Conservation (phyloP, 2,329 filamentous ascomycete species). For the Remersonia thermophila region DNA sequence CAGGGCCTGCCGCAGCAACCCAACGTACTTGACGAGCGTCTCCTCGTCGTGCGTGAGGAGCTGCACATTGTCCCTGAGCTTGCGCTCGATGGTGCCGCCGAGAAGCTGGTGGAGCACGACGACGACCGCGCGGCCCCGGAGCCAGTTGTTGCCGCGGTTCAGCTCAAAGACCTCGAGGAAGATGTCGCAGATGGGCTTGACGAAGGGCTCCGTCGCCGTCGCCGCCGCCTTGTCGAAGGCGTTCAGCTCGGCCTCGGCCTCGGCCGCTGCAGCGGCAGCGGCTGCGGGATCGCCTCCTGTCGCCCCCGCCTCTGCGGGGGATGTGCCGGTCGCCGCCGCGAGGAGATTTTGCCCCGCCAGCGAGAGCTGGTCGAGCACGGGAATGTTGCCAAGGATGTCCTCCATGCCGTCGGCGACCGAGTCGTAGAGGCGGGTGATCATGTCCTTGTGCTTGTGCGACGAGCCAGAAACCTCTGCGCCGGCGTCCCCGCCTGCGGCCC, state of each 20-base stretch:
- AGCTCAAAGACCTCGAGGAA: conserved; percentile 94
- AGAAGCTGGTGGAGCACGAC: conserved; percentile 93
- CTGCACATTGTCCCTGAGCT: conserved; percentile 75
- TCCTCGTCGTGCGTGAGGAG: conserved; percentile 68
- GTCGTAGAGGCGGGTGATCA: conserved; percentile 90
- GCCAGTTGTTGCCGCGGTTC: conserved; percentile 92
- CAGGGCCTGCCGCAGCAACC: conserved; percentile 59
- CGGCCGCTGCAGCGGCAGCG: conserved; percentile 42
- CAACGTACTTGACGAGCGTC: conserved; percentile 62
- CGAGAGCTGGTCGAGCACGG: conserved; percentile 87
- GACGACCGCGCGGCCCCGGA: conserved; percentile 87
- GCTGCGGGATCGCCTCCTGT: no score
- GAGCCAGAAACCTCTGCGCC: no score
- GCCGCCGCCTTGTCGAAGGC: conserved; percentile 76
- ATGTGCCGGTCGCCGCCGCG: conserved; percentile 18
- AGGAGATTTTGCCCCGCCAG: conserved; percentile 85
- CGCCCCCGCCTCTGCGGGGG: background rate
- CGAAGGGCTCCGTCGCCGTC: conserved; percentile 81
- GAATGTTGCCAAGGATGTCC: conserved; percentile 91
- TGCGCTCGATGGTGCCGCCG: conserved; percentile 90
- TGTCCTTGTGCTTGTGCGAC: conserved; percentile 63
- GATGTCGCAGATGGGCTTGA: conserved; percentile 95
- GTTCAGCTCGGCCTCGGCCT: conserved; percentile 87
- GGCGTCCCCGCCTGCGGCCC: conserved; percentile 43
- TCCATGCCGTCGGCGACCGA: conserved; percentile 97